Evolutionary conservation across 257 asterid species (phyloP).

Genomic region (Solanum paucissectum): DNA sequence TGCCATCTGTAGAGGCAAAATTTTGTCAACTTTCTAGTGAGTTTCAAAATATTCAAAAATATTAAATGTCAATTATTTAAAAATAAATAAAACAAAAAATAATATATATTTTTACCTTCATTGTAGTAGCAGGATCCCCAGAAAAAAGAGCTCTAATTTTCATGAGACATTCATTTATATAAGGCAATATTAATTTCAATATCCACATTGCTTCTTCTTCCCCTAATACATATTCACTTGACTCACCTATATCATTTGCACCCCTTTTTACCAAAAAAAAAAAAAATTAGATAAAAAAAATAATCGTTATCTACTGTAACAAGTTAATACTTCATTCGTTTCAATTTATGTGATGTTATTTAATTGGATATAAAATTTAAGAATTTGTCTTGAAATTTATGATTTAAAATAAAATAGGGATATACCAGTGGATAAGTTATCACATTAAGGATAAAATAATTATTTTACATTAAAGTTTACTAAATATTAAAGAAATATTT

Average conservation of each 20-base stretch:
- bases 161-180: slow-evolving; percentile 55
- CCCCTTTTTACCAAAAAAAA: slow-evolving; percentile 21
- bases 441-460: too few relatives aligned
- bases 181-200: slow-evolving; percentile 55
- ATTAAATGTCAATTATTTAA: not conserved
- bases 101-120: slow-evolving; percentile 46
- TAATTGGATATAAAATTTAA: too few relatives aligned
- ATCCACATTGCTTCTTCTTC: slow-evolving; percentile 82
- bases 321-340: not conserved
- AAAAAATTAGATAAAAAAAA: not conserved
- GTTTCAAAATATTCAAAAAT: not conserved
- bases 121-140: slow-evolving; percentile 91
- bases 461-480: too few relatives aligned
- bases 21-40: not conserved
- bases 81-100: not conserved
- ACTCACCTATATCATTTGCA: slow-evolving; percentile 12
- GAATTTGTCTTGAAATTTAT: not conserved
- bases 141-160: slow-evolving; percentile 83
- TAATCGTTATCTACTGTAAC: not conserved
- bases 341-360: too few relatives aligned
- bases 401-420: too few relatives aligned
- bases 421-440: too few relatives aligned
- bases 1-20: slow-evolving; percentile 53
- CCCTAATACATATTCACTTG: slow-evolving; percentile 49
- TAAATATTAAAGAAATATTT: too few relatives aligned